Evolutionary conservation across 345 rosid genomes (phyloP).

Genomic region (Citrus sp.): DNA sequence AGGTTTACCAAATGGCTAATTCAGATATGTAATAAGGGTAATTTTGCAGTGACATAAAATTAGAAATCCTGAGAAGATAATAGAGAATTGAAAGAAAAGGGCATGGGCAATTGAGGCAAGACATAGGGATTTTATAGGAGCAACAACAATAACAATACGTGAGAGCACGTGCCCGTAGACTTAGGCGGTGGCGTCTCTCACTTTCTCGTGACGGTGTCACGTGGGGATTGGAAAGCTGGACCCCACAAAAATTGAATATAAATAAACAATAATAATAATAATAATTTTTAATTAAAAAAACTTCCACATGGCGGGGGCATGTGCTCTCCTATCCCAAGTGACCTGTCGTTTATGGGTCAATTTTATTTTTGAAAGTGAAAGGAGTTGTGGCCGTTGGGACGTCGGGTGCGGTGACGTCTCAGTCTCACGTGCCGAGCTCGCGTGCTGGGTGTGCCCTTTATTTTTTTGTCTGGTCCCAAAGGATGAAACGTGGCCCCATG

Average conservation of each 20-base stretch:
- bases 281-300: background rate
- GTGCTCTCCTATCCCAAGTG: slow-evolving; percentile 23
- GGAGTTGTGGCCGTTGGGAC: background rate
- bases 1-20: background rate
- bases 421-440: slow-evolving; percentile 12
- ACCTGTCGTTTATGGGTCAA: slow-evolving; percentile 31
- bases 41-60: too few species aligned
- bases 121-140: background rate
- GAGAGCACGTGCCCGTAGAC: slow-evolving; percentile 36
- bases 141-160: background rate
- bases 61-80: too few species aligned
- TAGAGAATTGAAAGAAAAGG: background rate
- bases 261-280: background rate
- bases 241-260: slow-evolving; percentile 3
- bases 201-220: slow-evolving; percentile 44
- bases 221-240: slow-evolving; percentile 24
- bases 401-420: slow-evolving; percentile 21
- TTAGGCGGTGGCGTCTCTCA: slow-evolving; percentile 22
- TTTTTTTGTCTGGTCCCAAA: slow-evolving; percentile 2
- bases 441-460: background rate
- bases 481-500: slow-evolving; percentile 18
- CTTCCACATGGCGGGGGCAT: slow-evolving; percentile 32
- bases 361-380: background rate
- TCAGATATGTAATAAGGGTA: too few species aligned
- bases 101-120: background rate